Evolutionary conservation across 2,329 filamentous ascomycete genomes (phyloP), one percentile per base, ranked within the genome.

Genomic region (Juglanconis oblonga): DNA sequence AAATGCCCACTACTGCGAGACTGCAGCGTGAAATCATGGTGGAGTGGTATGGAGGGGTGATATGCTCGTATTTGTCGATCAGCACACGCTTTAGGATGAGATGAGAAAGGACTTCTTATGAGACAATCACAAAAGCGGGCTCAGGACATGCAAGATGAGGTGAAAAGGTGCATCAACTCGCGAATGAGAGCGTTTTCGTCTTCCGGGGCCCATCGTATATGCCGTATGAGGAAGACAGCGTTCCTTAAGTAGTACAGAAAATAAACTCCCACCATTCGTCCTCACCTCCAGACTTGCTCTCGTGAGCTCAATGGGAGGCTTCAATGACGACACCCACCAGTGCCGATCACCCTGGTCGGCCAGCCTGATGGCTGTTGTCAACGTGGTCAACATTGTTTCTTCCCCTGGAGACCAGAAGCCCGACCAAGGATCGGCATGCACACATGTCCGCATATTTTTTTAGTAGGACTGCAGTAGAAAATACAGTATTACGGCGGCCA

Each of bases 191-290:
- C 14, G 13, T 9, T 47, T 53, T 24, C n/a, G 55, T 31, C 11
- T 11, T 57, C 54, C 51, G 40, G 32, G 44, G 42, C 17, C 24
- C 36, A 38, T 52, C 47, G 55, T 55, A n/a, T 35, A 55, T 51
- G 55, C 36, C 44, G 52, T 47, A 52, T 40, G 50, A 42, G 55
- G 59, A 58, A 36, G 45, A 38, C 55, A 45, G 14, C 17, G 55
- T 33, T 35, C 45, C 45, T 62, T 62, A 57, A 57, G 57, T 63
- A 61, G 51, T 49, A 60, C 49, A 29, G 51, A 44, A 48, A 36
- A 40, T 11, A 17, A 50, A 17, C 32, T 31, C 14, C 38, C 35
- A 31, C 35, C 33, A 17, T 52, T 31, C 32, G 17, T 9, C 40
- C 49, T 40, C 40, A 49, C 31, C 31, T 58, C 35, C 52, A 33